Evolutionary conservation across 176 grass and related monocot genomes (phyloP).

Genomic region (Metroxylon sagu): DNA sequence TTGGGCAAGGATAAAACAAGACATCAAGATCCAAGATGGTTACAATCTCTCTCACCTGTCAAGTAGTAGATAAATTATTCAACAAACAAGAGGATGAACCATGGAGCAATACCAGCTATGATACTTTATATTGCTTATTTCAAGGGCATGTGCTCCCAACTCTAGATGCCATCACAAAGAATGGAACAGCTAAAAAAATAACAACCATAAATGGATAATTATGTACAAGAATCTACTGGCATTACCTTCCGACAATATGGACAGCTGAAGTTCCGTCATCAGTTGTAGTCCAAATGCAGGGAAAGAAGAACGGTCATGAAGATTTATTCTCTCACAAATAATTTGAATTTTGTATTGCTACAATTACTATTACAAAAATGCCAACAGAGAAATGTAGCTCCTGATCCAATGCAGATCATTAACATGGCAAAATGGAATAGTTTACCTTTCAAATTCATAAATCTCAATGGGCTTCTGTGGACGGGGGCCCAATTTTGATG

Average conservation of each 20-base stretch:
- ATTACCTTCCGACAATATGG: constrained; percentile 93
- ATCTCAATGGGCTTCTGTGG: constrained; percentile 87
- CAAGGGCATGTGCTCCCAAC: no score
- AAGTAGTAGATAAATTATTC: constrained; percentile 5
- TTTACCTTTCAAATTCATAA: constrained; percentile 92
- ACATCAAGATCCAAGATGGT: constrained; percentile 82
- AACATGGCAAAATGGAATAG: background rate
- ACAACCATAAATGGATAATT: no score
- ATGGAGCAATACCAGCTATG: no score
- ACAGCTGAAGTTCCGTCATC: constrained; percentile 48
- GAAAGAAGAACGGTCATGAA: constrained; percentile 9
- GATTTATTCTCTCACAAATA: constrained; percentile 5
- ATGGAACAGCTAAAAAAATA: no score
- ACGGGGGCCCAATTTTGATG: constrained; percentile 69
- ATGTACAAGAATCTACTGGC: background rate
- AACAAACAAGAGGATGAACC: background rate
- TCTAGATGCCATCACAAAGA: no score
- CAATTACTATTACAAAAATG: no score
- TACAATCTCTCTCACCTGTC: constrained; percentile 86
- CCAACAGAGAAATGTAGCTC: no score
- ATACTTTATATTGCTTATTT: no score
- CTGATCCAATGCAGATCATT: no score
- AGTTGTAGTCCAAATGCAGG: constrained; percentile 15
- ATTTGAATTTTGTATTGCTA: no score
- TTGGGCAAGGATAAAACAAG: constrained; percentile 83